Conservation (phyloP, 2,329 filamentous ascomycete species). For the Onygenales sp. region DNA sequence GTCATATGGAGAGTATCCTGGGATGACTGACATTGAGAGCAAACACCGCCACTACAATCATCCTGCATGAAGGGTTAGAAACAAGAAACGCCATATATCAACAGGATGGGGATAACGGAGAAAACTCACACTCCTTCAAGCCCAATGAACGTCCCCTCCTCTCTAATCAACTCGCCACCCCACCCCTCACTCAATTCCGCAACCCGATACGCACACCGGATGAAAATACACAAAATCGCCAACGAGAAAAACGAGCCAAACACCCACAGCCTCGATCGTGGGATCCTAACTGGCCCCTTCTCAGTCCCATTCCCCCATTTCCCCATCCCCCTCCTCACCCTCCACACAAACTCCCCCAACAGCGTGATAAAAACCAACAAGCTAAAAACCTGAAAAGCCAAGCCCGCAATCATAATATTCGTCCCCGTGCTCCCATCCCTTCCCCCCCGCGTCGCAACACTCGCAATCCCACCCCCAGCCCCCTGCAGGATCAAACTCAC, state of each 20-base stretch:
- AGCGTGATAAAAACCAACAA: constrained; percentile 24
- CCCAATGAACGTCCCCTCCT: constrained; percentile 48
- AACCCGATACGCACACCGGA: constrained; percentile 56
- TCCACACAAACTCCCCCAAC: constrained; percentile 20
- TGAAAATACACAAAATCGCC: constrained; percentile 55
- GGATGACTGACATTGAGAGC: constrained; percentile 4
- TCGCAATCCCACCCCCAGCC: constrained; percentile 30
- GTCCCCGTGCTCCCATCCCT: constrained; percentile 20
- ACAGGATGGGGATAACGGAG: not conserved
- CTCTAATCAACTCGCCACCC: constrained; percentile 47
- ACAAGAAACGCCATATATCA: no score
- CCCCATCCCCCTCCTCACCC: constrained; percentile 1
- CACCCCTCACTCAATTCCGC: constrained; percentile 58
- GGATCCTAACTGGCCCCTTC: not conserved
- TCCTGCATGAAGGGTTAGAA: not conserved
- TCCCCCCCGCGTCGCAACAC: constrained; percentile 9
- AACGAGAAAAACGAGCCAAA: constrained; percentile 49
- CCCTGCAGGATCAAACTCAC: constrained; percentile 35
- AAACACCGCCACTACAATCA: constrained; percentile 1
- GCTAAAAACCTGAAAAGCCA: constrained; percentile 33
- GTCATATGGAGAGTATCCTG: not conserved
- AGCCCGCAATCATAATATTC: constrained; percentile 32
- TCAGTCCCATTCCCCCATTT: not conserved
- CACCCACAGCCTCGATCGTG: constrained; percentile 37
- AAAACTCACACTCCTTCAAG: constrained; percentile 40